phyloP scores from a whole-genome alignment of 257 asterid genomes.

The Solanum lignicaule region DNA sequence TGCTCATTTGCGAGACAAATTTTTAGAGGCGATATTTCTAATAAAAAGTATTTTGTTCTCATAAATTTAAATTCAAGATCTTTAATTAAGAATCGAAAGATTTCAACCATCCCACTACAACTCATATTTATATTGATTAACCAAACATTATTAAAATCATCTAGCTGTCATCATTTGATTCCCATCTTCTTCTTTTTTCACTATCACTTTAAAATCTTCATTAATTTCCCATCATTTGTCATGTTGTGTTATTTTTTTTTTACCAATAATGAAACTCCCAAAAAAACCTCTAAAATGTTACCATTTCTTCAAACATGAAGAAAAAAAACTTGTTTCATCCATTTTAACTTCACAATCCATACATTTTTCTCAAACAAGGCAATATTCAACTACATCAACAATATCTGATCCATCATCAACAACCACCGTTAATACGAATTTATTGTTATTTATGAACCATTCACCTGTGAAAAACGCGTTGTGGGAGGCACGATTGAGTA shows the following conservation, averaged over 20 bases:
- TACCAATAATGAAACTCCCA: background rate
- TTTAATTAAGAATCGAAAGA: fast-evolving
- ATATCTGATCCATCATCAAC: background rate
- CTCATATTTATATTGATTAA: fast-evolving
- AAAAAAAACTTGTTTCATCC: background rate
- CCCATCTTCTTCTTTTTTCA: background rate
- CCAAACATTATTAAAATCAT: background rate
- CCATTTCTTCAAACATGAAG: background rate
- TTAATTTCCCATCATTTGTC: background rate
- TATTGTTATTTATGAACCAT: slow-evolving; percentile 76
- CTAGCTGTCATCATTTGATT: background rate
- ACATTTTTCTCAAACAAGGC: slow-evolving; percentile 15
- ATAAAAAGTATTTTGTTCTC: fast-evolving
- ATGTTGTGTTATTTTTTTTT: background rate
- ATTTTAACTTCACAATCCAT: background rate
- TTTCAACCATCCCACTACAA: fast-evolving
- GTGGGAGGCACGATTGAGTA: slow-evolving; percentile 78
- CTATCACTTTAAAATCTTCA: background rate
- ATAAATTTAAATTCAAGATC: fast-evolving
- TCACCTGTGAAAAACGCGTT: slow-evolving; percentile 83
- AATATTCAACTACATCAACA: slow-evolving; percentile 31
- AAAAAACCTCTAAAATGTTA: background rate
- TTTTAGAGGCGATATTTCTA: too few relatives aligned
- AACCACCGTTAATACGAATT: slow-evolving; percentile 33
- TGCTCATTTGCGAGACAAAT: fast-evolving